Evolutionary conservation across 352 stramenopile genomes (phyloP), one percentile per base, ranked within the genome.

Genomic region (Phytophthora nicotianae): DNA sequence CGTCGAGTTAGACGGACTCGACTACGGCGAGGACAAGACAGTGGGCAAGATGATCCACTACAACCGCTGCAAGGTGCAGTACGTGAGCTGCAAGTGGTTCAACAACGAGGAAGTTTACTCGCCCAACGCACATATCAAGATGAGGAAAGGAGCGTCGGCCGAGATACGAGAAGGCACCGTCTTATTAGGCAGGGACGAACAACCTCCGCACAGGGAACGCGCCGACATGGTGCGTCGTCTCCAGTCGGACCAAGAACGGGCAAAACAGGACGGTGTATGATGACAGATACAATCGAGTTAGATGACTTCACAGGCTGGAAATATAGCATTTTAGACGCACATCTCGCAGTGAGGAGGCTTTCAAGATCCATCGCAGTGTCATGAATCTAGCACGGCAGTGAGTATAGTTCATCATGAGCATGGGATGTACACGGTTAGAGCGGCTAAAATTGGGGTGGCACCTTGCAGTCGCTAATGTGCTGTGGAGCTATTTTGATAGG

Each of bases 1-100:
- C 37, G 79, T 91, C 27, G 75, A 83, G 49, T 33, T 86, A 33
- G 75, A 86, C 19, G 83, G 83, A 4, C 74, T 91, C 19, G 83
- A 91, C 65, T 89, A 75, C 54, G 83, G 83, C 21, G 83, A 91
- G 45, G 83, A 91, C 69, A 91, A 91, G 67, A 91, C 75, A 8
- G 71, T 91, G 42, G 83, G 83, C 50, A 91, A 91, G 69, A 91
- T 91, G 83, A 83, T 91, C 67, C 81, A 90, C 65, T 91, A 83
- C 67, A 91, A 90, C 63, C 80, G 74, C 35, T 91, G 83, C 62
- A 64, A 81, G 23, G 83, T 88, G 27, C 77, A 91, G 74, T 89
- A 89, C 62, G 81, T 91, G 62, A 91, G 81, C 69, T 91, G 83
- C 75, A 91, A 91, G 71, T 91, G 83, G 83, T 90, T 91, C 67